Conservation (phyloP, 345 rosid genomes). For the Rhodomyrtus tomentosa region DNA sequence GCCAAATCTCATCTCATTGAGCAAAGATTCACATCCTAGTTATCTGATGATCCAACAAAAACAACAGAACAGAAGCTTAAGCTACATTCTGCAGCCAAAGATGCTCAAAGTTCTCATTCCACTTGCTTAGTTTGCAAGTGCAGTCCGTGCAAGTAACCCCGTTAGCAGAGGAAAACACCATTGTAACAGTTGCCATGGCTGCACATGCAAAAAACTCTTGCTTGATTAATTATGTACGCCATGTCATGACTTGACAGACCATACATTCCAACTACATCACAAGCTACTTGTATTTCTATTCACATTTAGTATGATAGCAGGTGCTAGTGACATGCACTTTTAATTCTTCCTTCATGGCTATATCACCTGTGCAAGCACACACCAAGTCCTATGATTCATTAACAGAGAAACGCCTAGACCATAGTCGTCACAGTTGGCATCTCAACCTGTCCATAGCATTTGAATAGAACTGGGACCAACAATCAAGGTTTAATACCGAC, state of each 20-base stretch:
- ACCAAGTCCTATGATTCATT: not conserved
- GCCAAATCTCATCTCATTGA: not conserved
- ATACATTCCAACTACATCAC: not conserved
- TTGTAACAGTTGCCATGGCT: not conserved
- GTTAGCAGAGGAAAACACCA: not conserved
- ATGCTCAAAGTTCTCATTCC: not conserved
- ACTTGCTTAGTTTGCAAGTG: not conserved
- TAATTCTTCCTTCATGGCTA: not conserved
- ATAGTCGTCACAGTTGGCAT: not conserved
- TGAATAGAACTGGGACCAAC: not conserved
- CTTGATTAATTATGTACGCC: not conserved
- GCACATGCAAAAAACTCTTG: not conserved
- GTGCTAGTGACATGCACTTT: not conserved
- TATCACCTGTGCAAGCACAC: not conserved
- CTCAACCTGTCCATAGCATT: not conserved
- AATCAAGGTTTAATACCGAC: not conserved
- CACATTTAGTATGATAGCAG: not conserved
- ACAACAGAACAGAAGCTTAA: not conserved
- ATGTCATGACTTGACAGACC: not conserved
- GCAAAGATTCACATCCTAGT: not conserved
- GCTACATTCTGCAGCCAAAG: not conserved
- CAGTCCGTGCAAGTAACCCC: not conserved
- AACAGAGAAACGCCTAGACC: not conserved
- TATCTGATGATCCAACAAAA: not conserved
- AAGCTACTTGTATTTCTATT: not conserved